Evolutionary conservation across 139 green algal species (phyloP), one percentile per base, ranked within the genome.

Genomic region (Volvox africanus): DNA sequence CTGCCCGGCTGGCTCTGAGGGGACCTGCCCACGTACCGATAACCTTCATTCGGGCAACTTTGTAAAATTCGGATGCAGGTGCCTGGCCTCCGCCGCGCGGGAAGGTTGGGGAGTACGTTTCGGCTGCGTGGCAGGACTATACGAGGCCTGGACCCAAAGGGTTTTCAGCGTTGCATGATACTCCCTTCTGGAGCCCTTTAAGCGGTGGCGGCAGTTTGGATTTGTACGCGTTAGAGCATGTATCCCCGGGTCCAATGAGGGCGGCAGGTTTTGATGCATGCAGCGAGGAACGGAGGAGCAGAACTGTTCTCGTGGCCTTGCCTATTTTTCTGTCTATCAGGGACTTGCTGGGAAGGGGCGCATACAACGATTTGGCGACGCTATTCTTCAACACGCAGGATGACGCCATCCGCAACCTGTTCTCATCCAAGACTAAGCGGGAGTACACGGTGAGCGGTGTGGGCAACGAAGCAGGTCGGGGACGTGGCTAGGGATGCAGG

Each of bases 331-430:
- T 55, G n/a, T 55, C 80, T 50, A 20, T 11, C 67, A 88, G 85
- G 28, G 21, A 89, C 85, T 69, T 88, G 14, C 65, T 24, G 24
- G 67, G 83, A 2, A 68, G 85, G 36, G 86, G 86, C 86, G 35
- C 20, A 28, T 98, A 98, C 94, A 97, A 97, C 84, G 97, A 97
- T 87, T 92, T 98, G 44, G 97, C 96, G 1, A 97, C 97, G 0
- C 91, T 98, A 33, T 98, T 98, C 91, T 98, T 98, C 93, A 98
- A 98, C 93, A 98, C 96, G 17, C 96, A 97, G 92, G 96, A 99
- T 86, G 95, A 98, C 85, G 94, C 97, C n/a, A 98, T 99, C 88
- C 94, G 95, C n/a, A 97, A 96, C 88, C 93, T 98, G 61, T 97
- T 98, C 92, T 95, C 92, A 84, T 94, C 89, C 36, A 89, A 95